Evolutionary conservation across 345 rosid genomes (phyloP).

Genomic region (Dipteronia dyeriana): DNA sequence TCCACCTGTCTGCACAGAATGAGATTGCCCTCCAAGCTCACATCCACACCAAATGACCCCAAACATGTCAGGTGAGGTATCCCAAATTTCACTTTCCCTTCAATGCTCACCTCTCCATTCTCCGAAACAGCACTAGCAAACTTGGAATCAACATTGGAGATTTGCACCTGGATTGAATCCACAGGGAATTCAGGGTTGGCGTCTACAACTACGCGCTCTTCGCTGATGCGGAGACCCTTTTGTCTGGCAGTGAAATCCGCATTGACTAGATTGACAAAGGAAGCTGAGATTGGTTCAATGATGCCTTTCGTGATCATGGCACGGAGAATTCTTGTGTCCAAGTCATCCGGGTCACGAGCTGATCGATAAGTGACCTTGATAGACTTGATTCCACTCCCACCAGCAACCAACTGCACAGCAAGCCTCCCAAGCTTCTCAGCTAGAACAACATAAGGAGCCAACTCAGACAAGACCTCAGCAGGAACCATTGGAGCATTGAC

Average conservation of each 20-base stretch:
- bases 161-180: conserved; percentile 62
- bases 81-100: conserved; percentile 74
- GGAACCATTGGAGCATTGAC: conserved; percentile 89
- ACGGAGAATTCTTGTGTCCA: conserved; percentile 83
- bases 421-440: conserved; percentile 81
- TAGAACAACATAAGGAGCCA: conserved; percentile 65
- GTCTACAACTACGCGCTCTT: conserved; percentile 61
- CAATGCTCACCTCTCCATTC: conserved; percentile 59
- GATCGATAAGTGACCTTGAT: conserved; percentile 62
- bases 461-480: conserved; percentile 57
- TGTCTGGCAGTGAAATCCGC: conserved; percentile 88
- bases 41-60: conserved; percentile 71
- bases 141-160: conserved; percentile 59
- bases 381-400: conserved; percentile 67
- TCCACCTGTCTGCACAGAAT: conserved; percentile 78
- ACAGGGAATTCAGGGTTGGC: conserved; percentile 59
- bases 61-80: conserved; percentile 59
- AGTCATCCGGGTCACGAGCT: conserved; percentile 64
- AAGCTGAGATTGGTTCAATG: conserved; percentile 73
- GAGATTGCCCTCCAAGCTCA: conserved; percentile 79
- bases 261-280: conserved; percentile 74
- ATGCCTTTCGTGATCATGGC: conserved; percentile 89
- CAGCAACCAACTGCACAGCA: conserved; percentile 74
- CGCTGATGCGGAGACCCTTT: conserved; percentile 73
- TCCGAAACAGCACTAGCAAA: conserved; percentile 71